A percentile compares a stretch with the other conserved stretches of the same genome.
phyloP scores from a whole-genome alignment of 2,329 filamentous ascomycete species.

The Colletotrichum aenigma region DNA sequence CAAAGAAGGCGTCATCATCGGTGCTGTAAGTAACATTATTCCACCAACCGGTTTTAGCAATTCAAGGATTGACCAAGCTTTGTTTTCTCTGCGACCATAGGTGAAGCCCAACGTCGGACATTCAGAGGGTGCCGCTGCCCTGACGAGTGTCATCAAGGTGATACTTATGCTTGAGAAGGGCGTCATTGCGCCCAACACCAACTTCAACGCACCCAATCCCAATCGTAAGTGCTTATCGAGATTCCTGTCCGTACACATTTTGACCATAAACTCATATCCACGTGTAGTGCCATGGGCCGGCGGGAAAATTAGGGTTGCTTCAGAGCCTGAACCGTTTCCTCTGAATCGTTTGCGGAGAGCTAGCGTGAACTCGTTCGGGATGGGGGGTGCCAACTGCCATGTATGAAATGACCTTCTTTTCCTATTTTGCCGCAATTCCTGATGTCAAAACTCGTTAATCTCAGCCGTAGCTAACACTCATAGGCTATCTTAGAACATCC shows the following conservation, averaged over 20 bases:
- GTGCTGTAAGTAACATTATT: slow-evolving; percentile 26
- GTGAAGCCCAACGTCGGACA: slow-evolving; percentile 44
- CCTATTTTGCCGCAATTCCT: background rate
- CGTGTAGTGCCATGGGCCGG: slow-evolving; percentile 7
- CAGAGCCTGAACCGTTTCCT: slow-evolving; percentile 28
- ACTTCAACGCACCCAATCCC: slow-evolving; percentile 13
- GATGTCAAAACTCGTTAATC: background rate
- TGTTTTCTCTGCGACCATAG: background rate
- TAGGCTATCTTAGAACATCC: background rate
- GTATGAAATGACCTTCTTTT: background rate
- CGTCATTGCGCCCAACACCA: slow-evolving; percentile 13
- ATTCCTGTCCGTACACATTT: background rate
- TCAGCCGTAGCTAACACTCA: background rate
- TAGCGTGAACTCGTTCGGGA: slow-evolving; percentile 40
- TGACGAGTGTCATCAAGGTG: slow-evolving; percentile 34
- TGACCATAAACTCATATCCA: background rate
- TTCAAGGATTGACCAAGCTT: background rate
- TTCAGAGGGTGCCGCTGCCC: slow-evolving; percentile 35
- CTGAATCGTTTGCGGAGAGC: slow-evolving; percentile 25
- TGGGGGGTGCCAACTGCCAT: slow-evolving; percentile 27
- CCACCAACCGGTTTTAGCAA: background rate
- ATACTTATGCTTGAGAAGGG: slow-evolving; percentile 25
- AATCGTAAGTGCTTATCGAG: background rate
- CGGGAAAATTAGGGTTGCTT: slow-evolving; percentile 27
- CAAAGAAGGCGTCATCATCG: slow-evolving; percentile 27